Base-by-base conservation (phyloP, 1,284 basidiomycete species). In the Boletellus deceptivus region DNA sequence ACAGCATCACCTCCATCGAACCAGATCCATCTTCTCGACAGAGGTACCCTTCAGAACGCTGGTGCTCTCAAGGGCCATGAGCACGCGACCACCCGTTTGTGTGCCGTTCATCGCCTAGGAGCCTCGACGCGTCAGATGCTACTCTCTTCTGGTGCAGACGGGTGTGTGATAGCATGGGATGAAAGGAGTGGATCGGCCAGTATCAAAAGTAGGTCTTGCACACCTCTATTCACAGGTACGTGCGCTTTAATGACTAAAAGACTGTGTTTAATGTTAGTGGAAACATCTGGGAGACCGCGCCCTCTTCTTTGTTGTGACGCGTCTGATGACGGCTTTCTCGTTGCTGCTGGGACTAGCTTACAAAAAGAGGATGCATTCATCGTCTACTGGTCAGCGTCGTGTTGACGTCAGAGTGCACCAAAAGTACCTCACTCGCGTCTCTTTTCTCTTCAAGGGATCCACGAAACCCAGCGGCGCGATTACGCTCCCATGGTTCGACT, bases 321-420 rank as follows among this genome's bases (percentile, higher is more conserved):
- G 11, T 86, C 86, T 2, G 59, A 71, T 2, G 81, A 88, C 59
- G 88, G 86, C 3, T 61, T 73, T 52, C 80, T 79, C 8, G 76
- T 91, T 39, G 87, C 80, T 27, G 86, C 82, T 24, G 89, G 89
- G 20, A 84, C 86, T 2, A 84, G 83, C 46, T 63, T 89, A 24
- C 76, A 83, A 54, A 78, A 76, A 20, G 84, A 89, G 24, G 86
- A 89, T 52, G 86, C 88, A 1, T 71, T 78, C 2, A 80, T 91
- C 35, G 56, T 86, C 4, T 91, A 85, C 68, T 91, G 88, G 89
- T 88, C 49, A 50, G 75, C 16, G 20, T 5, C 34, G 17, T 14
- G 6, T 27, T n/a, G 24, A 50, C 10, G 17, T 41, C n/a, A 37
- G 25, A 6, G 41, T 39, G 13, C 39, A 33, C n/a, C 9, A 42